Conservation (phyloP, 108 stramenopile genomes). For the Poteriospumella lacustris region DNA sequence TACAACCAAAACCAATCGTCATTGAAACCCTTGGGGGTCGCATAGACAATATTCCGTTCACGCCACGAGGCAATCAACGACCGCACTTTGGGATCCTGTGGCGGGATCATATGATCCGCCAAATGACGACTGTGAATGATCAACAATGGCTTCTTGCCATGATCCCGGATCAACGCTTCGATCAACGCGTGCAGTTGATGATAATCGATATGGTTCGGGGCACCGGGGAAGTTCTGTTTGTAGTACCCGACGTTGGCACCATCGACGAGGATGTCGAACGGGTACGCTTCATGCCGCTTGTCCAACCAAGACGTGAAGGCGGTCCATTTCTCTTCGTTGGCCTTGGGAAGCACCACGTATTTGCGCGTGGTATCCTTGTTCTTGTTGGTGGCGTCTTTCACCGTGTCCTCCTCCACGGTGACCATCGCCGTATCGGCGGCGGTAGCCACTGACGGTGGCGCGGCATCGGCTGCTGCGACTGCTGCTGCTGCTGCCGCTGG, state of each 20-base stretch:
- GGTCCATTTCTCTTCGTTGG: constrained; percentile 26
- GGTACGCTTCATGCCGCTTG: background rate
- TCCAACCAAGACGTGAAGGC: constrained; percentile 26
- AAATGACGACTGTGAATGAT: constrained; percentile 30
- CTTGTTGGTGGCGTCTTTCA: background rate
- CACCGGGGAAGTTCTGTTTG: constrained; percentile 69
- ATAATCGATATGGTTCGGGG: constrained; percentile 81
- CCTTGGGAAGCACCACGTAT: background rate
- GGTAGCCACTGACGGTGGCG: background rate
- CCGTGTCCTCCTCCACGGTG: background rate
- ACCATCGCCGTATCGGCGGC: background rate
- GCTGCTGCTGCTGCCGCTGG: too few relatives aligned
- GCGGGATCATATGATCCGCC: constrained; percentile 37
- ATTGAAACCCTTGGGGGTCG: constrained; percentile 57
- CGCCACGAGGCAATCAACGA: background rate
- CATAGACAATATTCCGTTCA: constrained; percentile 1
- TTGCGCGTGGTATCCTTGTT: too few relatives aligned
- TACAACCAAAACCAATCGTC: constrained; percentile 99
- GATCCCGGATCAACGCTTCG: constrained; percentile 2
- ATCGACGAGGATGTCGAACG: constrained; percentile 72
- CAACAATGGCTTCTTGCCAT: constrained; percentile 25
- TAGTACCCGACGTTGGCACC: constrained; percentile 96
- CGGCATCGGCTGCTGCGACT: too few relatives aligned
- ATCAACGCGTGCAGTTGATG: constrained; percentile 72
- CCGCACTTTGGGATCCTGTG: background rate